phyloP scores from a whole-genome alignment of 495 filamentous ascomycete species.

The Zalerion maritima region DNA sequence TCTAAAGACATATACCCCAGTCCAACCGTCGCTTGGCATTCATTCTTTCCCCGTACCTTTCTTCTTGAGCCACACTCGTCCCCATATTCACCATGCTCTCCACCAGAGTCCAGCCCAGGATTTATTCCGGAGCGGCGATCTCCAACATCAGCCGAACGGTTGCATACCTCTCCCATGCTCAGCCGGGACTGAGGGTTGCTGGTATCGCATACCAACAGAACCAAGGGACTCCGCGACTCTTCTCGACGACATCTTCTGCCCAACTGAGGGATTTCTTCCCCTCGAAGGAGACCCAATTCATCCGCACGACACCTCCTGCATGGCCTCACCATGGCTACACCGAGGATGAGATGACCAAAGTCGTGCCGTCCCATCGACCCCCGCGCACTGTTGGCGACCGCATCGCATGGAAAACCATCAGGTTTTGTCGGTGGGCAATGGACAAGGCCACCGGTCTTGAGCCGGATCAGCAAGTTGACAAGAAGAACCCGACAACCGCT shows the following conservation, averaged over 20 bases:
- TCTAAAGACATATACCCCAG: no score
- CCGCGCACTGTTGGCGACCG: constrained; percentile 25
- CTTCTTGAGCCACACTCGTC: no score
- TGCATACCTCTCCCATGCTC: constrained; percentile 9
- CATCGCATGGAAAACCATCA: constrained; percentile 31
- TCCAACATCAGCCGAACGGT: constrained; percentile 17
- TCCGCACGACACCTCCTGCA: constrained; percentile 37
- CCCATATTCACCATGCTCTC: constrained; percentile 17
- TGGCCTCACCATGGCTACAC: constrained; percentile 56
- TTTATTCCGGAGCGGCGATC: constrained; percentile 21
- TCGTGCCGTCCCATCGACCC: constrained; percentile 24
- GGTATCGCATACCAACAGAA: constrained; percentile 1
- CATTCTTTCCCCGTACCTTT: no score
- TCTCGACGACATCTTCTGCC: constrained; percentile 25
- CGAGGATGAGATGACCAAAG: constrained; percentile 29
- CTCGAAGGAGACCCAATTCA: constrained; percentile 27
- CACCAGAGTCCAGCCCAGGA: constrained; percentile 14
- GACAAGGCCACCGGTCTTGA: constrained; percentile 31
- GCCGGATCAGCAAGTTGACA: constrained; percentile 29
- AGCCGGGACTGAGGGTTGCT: background rate
- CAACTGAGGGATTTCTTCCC: constrained; percentile 34
- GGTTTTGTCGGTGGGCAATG: constrained; percentile 26
- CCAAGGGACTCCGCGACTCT: constrained; percentile 10
- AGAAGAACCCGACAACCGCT: constrained; percentile 29
- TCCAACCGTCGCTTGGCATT: no score